Evolutionary conservation across 805 yeast genomes (phyloP).

Genomic region (Kazachstania africana): DNA sequence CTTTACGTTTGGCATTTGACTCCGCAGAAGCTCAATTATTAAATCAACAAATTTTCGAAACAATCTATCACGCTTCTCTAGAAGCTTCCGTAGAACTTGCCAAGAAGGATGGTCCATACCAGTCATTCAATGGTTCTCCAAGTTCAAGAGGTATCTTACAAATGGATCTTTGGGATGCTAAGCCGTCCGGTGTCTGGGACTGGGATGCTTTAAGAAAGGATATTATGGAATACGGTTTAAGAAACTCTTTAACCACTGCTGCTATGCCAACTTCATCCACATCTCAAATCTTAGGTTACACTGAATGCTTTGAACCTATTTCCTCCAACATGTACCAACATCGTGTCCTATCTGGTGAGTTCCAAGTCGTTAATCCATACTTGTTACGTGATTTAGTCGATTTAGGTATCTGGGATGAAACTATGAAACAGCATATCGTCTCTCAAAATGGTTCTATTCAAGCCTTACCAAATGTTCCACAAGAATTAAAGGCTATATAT

Average conservation of each 20-base stretch:
- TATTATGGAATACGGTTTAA: slow-evolving; percentile 52
- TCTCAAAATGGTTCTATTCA: slow-evolving; percentile 80
- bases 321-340: slow-evolving; percentile 88
- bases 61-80: slow-evolving; percentile 87
- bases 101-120: slow-evolving; percentile 52
- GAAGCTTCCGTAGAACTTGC: slow-evolving; percentile 85
- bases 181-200: slow-evolving; percentile 74
- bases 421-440: slow-evolving; percentile 67
- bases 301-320: slow-evolving; percentile 92
- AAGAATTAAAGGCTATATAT: slow-evolving; percentile 62
- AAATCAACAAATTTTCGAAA: slow-evolving; percentile 83
- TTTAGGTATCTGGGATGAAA: slow-evolving; percentile 71
- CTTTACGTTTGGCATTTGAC: slow-evolving; percentile 75
- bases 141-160: slow-evolving; percentile 78
- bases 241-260: slow-evolving; percentile 82
- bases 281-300: slow-evolving; percentile 87
- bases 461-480: slow-evolving; percentile 60
- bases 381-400: slow-evolving; percentile 71
- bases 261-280: slow-evolving; percentile 99
- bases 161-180: slow-evolving; percentile 74
- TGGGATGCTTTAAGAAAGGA: slow-evolving; percentile 64
- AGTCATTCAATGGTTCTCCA: slow-evolving; percentile 74
- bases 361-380: slow-evolving; percentile 83
- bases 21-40: slow-evolving; percentile 64
- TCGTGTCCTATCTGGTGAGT: slow-evolving; percentile 87